Percentiles rank a stretch among this genome's conserved stretches.
Evolutionary conservation across 345 rosid genomes (phyloP).

Genomic region (Brassica carinata): DNA sequence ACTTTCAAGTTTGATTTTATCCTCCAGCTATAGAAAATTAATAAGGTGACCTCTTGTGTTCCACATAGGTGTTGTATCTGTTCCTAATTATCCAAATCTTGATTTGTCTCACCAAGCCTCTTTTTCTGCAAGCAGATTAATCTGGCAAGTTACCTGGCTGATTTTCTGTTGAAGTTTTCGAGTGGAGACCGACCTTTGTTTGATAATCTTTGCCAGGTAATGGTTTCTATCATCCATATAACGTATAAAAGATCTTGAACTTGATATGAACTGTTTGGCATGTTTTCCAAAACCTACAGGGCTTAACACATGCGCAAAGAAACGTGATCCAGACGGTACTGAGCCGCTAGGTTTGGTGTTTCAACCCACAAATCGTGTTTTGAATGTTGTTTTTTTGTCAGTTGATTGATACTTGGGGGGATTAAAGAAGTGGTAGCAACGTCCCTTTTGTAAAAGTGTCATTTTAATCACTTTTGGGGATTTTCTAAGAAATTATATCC

Average conservation of each 20-base stretch:
- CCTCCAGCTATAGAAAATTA: slow-evolving; percentile 3
- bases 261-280: slow-evolving; percentile 21
- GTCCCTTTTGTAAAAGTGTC: slow-evolving; percentile 15
- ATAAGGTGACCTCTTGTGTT: slow-evolving; percentile 53
- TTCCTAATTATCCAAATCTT: not conserved
- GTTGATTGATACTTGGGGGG: slow-evolving; percentile 22
- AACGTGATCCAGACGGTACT: slow-evolving; percentile 53
- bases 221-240: slow-evolving; percentile 16
- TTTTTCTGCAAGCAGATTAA: slow-evolving; percentile 56
- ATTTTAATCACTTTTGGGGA: not conserved
- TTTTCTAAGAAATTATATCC: not conserved
- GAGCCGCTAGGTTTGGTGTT: slow-evolving; percentile 28
- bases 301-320: slow-evolving; percentile 54
- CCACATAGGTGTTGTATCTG: not conserved
- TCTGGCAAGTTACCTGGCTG: slow-evolving; percentile 66
- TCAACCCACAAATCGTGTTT: not conserved
- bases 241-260: slow-evolving; percentile 13
- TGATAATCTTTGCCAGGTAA: slow-evolving; percentile 73
- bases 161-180: slow-evolving; percentile 61
- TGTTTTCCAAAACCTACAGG: slow-evolving; percentile 46
- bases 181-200: slow-evolving; percentile 54
- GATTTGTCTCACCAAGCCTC: slow-evolving; percentile 10
- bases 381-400: slow-evolving; percentile 20
- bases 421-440: slow-evolving; percentile 8
- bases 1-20: no score